phyloP scores from a whole-genome alignment of 495 filamentous ascomycete genomes.

The Penicillium antarcticum region DNA sequence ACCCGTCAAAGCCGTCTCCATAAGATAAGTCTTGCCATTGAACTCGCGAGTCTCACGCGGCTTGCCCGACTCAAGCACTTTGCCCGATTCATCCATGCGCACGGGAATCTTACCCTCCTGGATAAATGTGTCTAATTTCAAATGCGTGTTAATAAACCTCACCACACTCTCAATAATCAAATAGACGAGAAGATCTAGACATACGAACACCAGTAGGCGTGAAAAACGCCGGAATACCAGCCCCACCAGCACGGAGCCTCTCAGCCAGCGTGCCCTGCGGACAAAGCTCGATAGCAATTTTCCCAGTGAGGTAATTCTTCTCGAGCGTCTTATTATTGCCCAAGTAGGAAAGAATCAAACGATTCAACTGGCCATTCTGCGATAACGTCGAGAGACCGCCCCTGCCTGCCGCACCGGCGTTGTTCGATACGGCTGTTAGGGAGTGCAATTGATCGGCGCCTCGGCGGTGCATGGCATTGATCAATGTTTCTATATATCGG shows the following conservation, averaged over 20 bases:
- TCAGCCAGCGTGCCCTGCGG: slow-evolving; percentile 90
- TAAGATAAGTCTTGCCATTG: slow-evolving; percentile 76
- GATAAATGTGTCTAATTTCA: slow-evolving; percentile 57
- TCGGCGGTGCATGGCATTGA: slow-evolving; percentile 67
- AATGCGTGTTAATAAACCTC: not conserved
- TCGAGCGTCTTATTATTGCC: slow-evolving; percentile 90
- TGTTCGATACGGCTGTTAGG: slow-evolving; percentile 87
- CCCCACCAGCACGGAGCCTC: slow-evolving; percentile 76
- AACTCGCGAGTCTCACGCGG: slow-evolving; percentile 83
- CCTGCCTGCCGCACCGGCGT: slow-evolving; percentile 73
- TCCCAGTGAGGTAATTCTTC: slow-evolving; percentile 75
- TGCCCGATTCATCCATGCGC: slow-evolving; percentile 70
- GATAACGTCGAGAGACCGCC: slow-evolving; percentile 77
- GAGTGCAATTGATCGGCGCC: slow-evolving; percentile 65
- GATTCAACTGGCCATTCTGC: slow-evolving; percentile 73
- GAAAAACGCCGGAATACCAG: slow-evolving; percentile 87
- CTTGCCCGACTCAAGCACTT: slow-evolving; percentile 64
- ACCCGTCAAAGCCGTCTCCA: slow-evolving; percentile 80
- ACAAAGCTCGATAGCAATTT: slow-evolving; percentile 81
- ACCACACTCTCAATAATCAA: not conserved
- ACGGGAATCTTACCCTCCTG: slow-evolving; percentile 82
- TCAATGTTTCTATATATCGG: slow-evolving; percentile 60
- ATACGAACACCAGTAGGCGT: slow-evolving; percentile 77
- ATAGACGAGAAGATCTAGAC: slow-evolving; percentile 4
- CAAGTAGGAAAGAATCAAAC: slow-evolving; percentile 82